Percentiles rank a stretch among this genome's conserved stretches.
phyloP scores from a whole-genome alignment of 2,329 filamentous ascomycete species.

The Coniochaeta sp. region DNA sequence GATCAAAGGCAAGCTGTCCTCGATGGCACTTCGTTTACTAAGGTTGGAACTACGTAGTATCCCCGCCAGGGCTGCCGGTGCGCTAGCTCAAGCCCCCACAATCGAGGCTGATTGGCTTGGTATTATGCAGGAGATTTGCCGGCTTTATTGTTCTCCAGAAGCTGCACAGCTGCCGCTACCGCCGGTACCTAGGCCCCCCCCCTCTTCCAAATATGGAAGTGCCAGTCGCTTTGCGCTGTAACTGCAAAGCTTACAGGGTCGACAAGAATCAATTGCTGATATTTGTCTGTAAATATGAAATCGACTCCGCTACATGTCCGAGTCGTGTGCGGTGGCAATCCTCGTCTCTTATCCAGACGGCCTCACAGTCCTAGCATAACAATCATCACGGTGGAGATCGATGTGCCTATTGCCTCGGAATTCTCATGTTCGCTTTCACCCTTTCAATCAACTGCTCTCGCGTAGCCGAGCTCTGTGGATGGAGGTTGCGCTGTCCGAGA shows the following conservation, averaged over 20 bases:
- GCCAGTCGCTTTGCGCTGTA: too few species aligned
- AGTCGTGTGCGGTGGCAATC: neutral
- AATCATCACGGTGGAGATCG: neutral
- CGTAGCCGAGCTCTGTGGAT: conserved; percentile 34
- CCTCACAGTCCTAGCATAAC: neutral
- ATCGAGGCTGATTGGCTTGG: neutral
- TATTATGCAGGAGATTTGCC: neutral
- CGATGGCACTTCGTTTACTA: neutral
- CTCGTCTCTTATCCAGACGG: neutral
- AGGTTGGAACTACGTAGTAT: neutral
- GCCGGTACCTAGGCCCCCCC: too few species aligned
- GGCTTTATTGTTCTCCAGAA: neutral
- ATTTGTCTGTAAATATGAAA: too few species aligned
- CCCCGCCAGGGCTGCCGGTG: neutral
- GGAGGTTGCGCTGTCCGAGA: conserved; percentile 33
- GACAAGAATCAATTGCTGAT: neutral
- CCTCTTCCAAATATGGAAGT: too few species aligned
- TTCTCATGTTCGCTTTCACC: conserved; percentile 39
- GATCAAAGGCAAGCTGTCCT: conserved; percentile 3
- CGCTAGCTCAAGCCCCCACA: neutral
- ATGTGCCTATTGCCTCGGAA: conserved; percentile 20
- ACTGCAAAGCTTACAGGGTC: too few species aligned
- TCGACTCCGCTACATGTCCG: neutral
- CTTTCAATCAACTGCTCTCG: conserved; percentile 39
- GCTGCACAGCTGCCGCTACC: too few species aligned